Evolutionary conservation across 768 basidiomycete genomes (phyloP).

Genomic region (Pisolithus orientalis): DNA sequence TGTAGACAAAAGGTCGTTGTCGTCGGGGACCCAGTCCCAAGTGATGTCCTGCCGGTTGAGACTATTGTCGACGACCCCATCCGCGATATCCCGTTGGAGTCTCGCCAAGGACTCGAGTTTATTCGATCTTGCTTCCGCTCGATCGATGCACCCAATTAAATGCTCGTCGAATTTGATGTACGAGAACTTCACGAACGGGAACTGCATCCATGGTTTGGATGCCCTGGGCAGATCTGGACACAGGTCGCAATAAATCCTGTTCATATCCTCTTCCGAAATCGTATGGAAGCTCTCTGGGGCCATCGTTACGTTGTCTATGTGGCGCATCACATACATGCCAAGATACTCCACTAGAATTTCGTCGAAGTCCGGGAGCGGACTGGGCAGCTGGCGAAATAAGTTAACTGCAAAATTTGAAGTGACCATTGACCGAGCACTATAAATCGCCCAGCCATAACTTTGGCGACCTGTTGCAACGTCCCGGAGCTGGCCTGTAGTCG

Average conservation of each 20-base stretch:
- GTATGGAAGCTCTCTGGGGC: not conserved
- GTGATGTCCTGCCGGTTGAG: no score
- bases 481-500: not conserved
- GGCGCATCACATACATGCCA: slow-evolving; percentile 17
- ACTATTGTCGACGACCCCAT: no score
- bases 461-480: not conserved
- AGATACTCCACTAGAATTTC: slow-evolving; percentile 12
- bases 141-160: slow-evolving; percentile 7
- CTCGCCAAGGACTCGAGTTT: no score
- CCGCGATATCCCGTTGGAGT: no score
- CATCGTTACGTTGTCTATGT: not conserved
- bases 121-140: no score
- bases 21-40: no score
- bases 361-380: not conserved
- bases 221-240: not conserved
- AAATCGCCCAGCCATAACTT: slow-evolving; percentile 1
- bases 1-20: no score
- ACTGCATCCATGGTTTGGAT: not conserved
- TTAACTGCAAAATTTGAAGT: slow-evolving; percentile 21
- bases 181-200: slow-evolving; percentile 8
- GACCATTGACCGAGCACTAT: slow-evolving; percentile 11
- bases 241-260: slow-evolving; percentile 1
- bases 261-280: slow-evolving; percentile 5
- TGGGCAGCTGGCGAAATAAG: slow-evolving; percentile 12
- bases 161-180: slow-evolving; percentile 17